phyloP scores from a whole-genome alignment of 768 basidiomycete genomes.

The Terana coerulea region DNA sequence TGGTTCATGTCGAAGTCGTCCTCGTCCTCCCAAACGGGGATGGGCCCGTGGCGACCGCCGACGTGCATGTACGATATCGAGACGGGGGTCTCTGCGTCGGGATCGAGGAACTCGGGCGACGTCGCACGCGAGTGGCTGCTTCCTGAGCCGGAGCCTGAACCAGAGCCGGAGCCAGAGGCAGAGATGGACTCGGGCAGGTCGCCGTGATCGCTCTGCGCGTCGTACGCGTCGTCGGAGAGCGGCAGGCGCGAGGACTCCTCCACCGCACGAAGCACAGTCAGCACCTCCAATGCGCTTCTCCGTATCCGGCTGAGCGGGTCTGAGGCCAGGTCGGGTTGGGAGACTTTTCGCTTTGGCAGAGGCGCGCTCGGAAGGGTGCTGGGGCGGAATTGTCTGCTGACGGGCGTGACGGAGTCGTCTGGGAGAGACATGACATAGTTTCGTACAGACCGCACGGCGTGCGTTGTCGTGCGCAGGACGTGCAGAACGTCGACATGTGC shows the following conservation, averaged over 20 bases:
- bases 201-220: conserved; percentile 69
- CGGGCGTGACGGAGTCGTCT: conserved; percentile 54
- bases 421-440: conserved; percentile 83
- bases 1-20: conserved; percentile 42
- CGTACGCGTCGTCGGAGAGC: conserved; percentile 78
- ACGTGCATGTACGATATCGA: conserved; percentile 69
- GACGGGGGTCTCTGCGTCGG: conserved; percentile 46
- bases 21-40: conserved; percentile 84
- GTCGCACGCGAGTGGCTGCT: conserved; percentile 36
- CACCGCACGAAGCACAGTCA: conserved; percentile 71
- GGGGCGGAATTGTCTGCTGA: conserved; percentile 46
- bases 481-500: conserved; percentile 57
- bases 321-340: conserved; percentile 32
- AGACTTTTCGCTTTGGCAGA: conserved; percentile 35
- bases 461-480: conserved; percentile 74
- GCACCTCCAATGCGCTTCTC: conserved; percentile 77
- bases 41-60: conserved; percentile 55
- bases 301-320: conserved; percentile 72
- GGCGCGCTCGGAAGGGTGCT: conserved; percentile 23
- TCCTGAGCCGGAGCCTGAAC: conserved; percentile 14
- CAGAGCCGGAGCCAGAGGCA: conserved; percentile 9
- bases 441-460: conserved; percentile 75
- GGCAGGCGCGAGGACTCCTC: conserved; percentile 79
- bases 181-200: conserved; percentile 37
- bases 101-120: conserved; percentile 33